Percentiles rank a stretch among this genome's conserved stretches.
phyloP scores from a whole-genome alignment of 2,329 filamentous ascomycete species.

The Nothomitra cinnamomea region DNA sequence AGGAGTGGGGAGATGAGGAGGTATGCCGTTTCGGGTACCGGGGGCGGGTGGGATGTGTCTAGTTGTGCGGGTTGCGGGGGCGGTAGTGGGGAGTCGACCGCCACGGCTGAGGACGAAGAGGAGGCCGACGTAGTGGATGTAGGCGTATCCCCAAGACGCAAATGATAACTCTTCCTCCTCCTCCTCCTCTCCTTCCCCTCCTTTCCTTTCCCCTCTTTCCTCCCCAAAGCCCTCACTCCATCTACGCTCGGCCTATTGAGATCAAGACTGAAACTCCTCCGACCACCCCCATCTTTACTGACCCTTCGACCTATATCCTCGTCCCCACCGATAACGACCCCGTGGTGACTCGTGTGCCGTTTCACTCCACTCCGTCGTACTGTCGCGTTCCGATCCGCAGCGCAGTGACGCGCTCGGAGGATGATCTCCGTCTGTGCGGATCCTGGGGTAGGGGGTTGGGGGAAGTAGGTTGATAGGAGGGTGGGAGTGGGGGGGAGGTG shows the following conservation, averaged over 20 bases:
- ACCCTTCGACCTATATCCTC: not conserved
- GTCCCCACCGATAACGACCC: not conserved
- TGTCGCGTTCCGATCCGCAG: constrained; percentile 37
- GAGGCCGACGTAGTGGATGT: constrained; percentile 8
- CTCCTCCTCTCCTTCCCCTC: constrained; percentile 1
- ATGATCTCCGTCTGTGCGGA: constrained; percentile 52
- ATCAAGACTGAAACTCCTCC: too few relatives aligned
- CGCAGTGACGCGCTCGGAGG: constrained; percentile 49
- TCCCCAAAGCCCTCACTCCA: not conserved
- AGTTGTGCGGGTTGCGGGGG: constrained; percentile 67
- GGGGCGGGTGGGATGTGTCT: constrained; percentile 46
- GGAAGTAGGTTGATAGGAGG: constrained; percentile 34
- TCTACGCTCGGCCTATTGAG: too few relatives aligned
- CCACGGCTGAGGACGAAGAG: constrained; percentile 51
- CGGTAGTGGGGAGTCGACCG: constrained; percentile 28
- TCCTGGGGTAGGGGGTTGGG: constrained; percentile 29
- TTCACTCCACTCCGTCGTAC: not conserved
- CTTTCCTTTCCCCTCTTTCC: not conserved
- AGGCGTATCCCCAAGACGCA: not conserved
- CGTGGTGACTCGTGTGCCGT: not conserved
- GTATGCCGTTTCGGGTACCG: constrained; percentile 24
- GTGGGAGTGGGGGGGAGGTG: constrained; percentile 43
- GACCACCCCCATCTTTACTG: too few relatives aligned
- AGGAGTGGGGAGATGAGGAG: constrained; percentile 31
- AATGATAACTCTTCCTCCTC: not conserved